Base-by-base conservation (phyloP, 352 stramenopile species). In the Lagenidium giganteum region DNA sequence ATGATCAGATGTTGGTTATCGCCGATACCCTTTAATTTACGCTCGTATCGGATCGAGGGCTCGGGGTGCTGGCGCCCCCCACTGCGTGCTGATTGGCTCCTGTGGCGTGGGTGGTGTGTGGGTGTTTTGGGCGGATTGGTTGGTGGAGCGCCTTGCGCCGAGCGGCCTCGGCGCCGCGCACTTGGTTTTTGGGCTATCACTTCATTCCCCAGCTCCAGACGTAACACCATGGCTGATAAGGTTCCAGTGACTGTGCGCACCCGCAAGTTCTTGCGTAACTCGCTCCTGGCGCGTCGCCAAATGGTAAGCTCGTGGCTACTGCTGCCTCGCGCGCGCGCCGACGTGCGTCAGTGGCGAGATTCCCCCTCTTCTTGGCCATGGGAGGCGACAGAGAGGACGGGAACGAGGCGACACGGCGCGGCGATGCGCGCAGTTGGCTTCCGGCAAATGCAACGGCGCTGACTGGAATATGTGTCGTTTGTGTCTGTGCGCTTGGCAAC, bases 231-330 rank as follows among this genome's bases (percentile, higher is more conserved):
- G 86, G 73, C 83, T 83, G 83, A 93, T 64, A 92, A 94, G 70
- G 71, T 81, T 65, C 83, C 93, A 63, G 95, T 99, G 64, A 97
- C 96, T 51, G 95, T 99, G 59, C 95, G 97, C 73, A 98, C 96
- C 61, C 93, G 96, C 71, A 99, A 99, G 86, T 99, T 99, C 80
- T 92, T 98, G 60, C 81, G 90, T 66, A 99, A 99, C 87, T 87
- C 90, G 42, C 92, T 99, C 54, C 80, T 99, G 50, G 76, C 90
- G 53, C 81, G 96, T 67, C 96, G 94, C 67, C 96, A 99, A 91
- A 97, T 99, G 77, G 84, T 98, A 90, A 65, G 64, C 47, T 32
- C 5, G 3, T 14, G 18, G n/a, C 14, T 34, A 34, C 14, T 16
- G 24, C 32, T 16, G 18, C n/a, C 33, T 21, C n/a, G 32, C 22